Conservation (phyloP, 352 stramenopile genomes). For the Pythium vanterpoolii region DNA sequence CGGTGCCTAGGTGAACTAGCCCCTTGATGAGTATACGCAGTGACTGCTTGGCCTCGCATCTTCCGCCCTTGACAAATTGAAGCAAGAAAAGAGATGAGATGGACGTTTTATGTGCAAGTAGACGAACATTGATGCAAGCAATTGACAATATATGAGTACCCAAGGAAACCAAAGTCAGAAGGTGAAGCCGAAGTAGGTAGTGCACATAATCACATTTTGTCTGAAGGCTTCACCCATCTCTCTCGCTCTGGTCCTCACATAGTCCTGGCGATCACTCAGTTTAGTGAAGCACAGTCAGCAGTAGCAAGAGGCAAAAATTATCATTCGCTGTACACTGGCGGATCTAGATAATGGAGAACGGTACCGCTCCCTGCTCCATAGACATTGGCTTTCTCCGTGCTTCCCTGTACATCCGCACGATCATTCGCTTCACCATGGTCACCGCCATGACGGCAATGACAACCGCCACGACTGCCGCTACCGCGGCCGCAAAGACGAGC, state of each 20-base stretch:
- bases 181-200: too few relatives aligned
- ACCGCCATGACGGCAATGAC: neutral
- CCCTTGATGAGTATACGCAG: too few relatives aligned
- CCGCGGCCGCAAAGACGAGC: neutral
- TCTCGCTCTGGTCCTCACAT: too few relatives aligned
- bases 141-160: too few relatives aligned
- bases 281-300: too few relatives aligned
- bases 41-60: too few relatives aligned
- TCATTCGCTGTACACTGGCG: neutral
- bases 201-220: too few relatives aligned
- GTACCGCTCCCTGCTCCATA: neutral
- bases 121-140: neutral
- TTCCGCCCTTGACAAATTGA: neutral
- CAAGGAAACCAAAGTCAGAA: too few relatives aligned
- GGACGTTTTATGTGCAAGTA: neutral
- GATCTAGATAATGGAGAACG: neutral
- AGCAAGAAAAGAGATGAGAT: neutral
- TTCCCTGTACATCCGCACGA: neutral
- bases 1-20: too few relatives aligned
- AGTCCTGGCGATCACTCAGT: too few relatives aligned
- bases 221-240: too few relatives aligned
- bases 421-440: neutral
- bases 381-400: neutral
- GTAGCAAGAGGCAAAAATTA: too few relatives aligned
- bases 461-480: neutral